These are phyloP conservation scores for Lignosus rhinocerotis DNA, from an alignment of 1,284 basidiomycete genomes.

Conservation along the genomic window DNA sequence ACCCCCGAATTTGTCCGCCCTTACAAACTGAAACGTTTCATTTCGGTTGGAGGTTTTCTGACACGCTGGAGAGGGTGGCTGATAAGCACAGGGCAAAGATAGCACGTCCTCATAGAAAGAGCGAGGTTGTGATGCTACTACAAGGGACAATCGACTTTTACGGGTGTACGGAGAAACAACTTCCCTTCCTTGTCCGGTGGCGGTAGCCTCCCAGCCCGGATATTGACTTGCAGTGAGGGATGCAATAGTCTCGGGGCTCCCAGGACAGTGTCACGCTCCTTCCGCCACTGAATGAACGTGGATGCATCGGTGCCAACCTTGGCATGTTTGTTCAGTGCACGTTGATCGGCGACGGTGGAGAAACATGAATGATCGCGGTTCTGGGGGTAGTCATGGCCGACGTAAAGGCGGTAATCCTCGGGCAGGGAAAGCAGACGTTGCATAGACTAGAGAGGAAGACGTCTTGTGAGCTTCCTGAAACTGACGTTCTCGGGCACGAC, in stretches of 20 bases:
- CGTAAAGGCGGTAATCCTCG: constrained; percentile 38
- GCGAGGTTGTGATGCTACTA: constrained; percentile 7
- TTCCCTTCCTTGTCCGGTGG: constrained; percentile 33
- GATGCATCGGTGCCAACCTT: constrained; percentile 35
- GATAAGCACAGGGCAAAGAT: not conserved
- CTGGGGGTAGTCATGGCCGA: constrained; percentile 44
- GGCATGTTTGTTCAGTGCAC: constrained; percentile 36
- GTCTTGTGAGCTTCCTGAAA: constrained; percentile 10
- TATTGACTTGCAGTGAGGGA: constrained; percentile 43
- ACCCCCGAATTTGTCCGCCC: not conserved
- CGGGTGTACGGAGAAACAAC: constrained; percentile 31
- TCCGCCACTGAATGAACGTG: constrained; percentile 37
- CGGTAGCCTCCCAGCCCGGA: constrained; percentile 41
- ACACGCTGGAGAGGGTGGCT: not conserved
- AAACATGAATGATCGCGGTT: constrained; percentile 34
- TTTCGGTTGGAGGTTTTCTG: not conserved
- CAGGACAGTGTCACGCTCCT: constrained; percentile 36
- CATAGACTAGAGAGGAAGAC: constrained; percentile 35
- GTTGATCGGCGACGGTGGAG: constrained; percentile 40
- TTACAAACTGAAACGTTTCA: no score
- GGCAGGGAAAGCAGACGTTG: constrained; percentile 40
- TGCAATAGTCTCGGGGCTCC: constrained; percentile 40
- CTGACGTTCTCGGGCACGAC: constrained; percentile 4
- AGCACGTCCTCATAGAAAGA: not conserved
- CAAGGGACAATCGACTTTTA: constrained; percentile 21